phyloP scores from a whole-genome alignment of 805 yeast genomes.

The Lipomyces lipofer region DNA sequence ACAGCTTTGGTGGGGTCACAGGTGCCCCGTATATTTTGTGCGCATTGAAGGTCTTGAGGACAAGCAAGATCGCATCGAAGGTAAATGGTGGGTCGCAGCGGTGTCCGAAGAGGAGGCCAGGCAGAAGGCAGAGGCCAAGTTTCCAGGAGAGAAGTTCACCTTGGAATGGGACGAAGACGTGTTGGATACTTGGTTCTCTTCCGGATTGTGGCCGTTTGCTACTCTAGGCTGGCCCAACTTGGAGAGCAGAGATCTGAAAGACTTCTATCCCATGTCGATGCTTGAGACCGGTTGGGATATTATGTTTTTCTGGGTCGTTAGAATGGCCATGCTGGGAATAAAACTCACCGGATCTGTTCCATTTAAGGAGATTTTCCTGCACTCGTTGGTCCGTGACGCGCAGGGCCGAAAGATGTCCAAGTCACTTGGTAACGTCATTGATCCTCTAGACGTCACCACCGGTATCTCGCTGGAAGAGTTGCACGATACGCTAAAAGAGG shows the following conservation, averaged over 20 bases:
- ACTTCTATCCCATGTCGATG: conserved; percentile 87
- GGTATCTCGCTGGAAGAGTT: conserved; percentile 81
- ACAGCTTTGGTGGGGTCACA: conserved; percentile 94
- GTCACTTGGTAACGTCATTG: conserved; percentile 94
- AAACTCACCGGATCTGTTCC: conserved; percentile 90
- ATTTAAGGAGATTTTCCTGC: conserved; percentile 96
- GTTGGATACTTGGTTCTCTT: conserved; percentile 97
- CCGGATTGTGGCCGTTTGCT: conserved; percentile 97
- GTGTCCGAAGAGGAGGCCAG: conserved; percentile 79
- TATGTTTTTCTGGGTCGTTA: conserved; percentile 96
- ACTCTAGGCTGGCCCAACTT: conserved; percentile 92
- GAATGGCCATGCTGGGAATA: conserved; percentile 91
- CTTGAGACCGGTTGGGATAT: conserved; percentile 99
- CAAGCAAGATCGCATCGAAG: conserved; percentile 60
- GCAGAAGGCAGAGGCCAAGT: conserved; percentile 72
- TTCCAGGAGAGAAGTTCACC: conserved; percentile 66
- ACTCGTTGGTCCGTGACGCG: conserved; percentile 96
- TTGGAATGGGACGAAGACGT: conserved; percentile 97
- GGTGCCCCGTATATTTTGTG: conserved; percentile 94
- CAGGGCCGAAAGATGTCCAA: conserved; percentile 99
- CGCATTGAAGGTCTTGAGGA: conserved; percentile 65
- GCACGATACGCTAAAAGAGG: conserved; percentile 71
- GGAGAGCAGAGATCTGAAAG: conserved; percentile 65
- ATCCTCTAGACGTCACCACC: conserved; percentile 88
- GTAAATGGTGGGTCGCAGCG: conserved; percentile 88